Conservation (phyloP, 148 eudicot genomes). For the Rhododendron vialii region DNA sequence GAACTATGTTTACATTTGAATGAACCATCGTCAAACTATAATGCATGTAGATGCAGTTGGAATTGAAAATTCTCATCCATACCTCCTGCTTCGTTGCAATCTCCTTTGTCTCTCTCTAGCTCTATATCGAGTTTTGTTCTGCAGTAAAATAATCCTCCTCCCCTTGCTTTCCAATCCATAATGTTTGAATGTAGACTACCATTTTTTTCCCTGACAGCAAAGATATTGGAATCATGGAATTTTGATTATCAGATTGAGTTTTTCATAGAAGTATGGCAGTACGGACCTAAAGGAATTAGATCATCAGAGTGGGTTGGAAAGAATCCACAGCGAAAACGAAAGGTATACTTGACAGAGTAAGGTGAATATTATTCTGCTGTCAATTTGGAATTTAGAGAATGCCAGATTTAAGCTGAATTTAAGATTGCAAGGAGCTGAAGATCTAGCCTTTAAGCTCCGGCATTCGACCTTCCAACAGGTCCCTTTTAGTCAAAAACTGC, state of each 20-base stretch:
- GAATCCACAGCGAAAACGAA: background rate
- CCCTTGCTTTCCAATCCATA: too few species aligned
- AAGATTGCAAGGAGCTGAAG: slow-evolving; percentile 43
- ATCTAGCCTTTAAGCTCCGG: slow-evolving; percentile 58
- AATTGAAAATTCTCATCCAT: too few species aligned
- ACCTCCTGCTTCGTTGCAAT: too few species aligned
- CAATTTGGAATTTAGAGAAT: background rate
- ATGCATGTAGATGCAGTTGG: too few species aligned
- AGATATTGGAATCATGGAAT: background rate
- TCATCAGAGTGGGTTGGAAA: background rate
- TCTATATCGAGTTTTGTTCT: too few species aligned
- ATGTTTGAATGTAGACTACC: too few species aligned
- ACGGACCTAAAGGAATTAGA: background rate
- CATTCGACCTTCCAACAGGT: slow-evolving; percentile 23
- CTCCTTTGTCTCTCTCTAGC: too few species aligned
- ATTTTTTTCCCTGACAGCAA: background rate
- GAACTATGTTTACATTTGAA: too few species aligned
- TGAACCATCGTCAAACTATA: too few species aligned
- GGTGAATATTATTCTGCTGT: background rate
- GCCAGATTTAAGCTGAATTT: background rate
- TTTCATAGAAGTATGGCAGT: too few species aligned
- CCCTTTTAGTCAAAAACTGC: slow-evolving; percentile 54
- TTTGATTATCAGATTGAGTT: background rate
- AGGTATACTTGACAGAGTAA: background rate
- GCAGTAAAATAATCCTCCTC: too few species aligned